Base-by-base conservation (phyloP, 169 alveolate species). In the Plasmodium fragile region DNA sequence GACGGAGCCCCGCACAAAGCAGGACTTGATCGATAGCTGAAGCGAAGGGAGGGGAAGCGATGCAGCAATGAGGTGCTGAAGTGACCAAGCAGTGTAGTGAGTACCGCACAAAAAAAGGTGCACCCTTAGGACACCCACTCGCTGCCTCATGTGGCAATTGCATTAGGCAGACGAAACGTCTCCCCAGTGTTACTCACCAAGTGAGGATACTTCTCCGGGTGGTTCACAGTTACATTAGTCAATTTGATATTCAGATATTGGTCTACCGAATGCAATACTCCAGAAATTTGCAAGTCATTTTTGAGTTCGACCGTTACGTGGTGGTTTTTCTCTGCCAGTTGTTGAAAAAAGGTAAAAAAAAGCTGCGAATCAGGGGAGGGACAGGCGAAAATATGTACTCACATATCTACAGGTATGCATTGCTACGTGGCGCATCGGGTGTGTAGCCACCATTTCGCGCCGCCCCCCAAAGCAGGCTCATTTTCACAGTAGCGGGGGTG, bases 1-100 rank as follows among this genome's bases (percentile, higher is more conserved):
- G 13, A 98, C 99, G 16, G 99, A 97, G 69, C 99, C 99, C 77
- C 99, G 95, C 3, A 98, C 98, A 81, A 98, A 98, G 92, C 99
- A 97, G 92, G 97, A 98, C 93, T 98, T 97, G 22, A 98, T 96
- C 4, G 99, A 96, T 80, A 95, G 53, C 97, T 94, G 81, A n/a
- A n/a, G 53, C n/a, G 69, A 28, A 59, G 73, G 34, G 22, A 10
- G 93, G 34, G 71, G 43, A 34, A 80, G 49, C n/a, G 75, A 36
- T 22, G 75, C 1, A 36, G 8, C 4, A 28, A 22, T 65, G 75
- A 0, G n/a, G 75, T 5, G 75, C 5, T 25, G 39, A 28, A 11
- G 4, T 25, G 4, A 4, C 6, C 3, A 22, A 0, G 39, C n/a
- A n/a, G 39, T 65, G 39, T 0, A 3, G 41, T 65, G 39, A 6